A percentile compares a stretch with the other conserved stretches of the same genome.
These are phyloP conservation scores for Ricinus communis DNA, from an alignment of 345 rosid genomes.

Conservation along the genomic window DNA sequence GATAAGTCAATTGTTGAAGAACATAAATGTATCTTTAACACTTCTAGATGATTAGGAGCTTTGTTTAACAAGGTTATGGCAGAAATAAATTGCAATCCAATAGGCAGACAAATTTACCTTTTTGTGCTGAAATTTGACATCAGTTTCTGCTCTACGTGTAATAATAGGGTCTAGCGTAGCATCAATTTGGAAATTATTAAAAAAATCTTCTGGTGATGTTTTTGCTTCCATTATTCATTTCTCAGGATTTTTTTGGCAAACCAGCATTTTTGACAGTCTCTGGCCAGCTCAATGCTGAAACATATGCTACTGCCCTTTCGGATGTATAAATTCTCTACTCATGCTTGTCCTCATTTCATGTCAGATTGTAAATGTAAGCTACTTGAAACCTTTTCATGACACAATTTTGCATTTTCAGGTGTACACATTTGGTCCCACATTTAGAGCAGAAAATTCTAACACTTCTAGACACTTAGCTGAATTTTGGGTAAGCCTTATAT, in stretches of 20 bases:
- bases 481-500: conserved; percentile 70
- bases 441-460: conserved; percentile 96
- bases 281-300: conserved; percentile 98
- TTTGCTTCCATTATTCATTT: conserved; percentile 16
- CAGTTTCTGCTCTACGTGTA: conserved; percentile 1
- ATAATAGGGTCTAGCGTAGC: neutral
- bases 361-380: conserved; percentile 10
- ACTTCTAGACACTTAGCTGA: conserved; percentile 96
- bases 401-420: conserved; percentile 41
- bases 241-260: conserved; percentile 92
- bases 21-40: too few relatives aligned
- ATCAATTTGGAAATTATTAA: conserved; percentile 3
- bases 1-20: neutral
- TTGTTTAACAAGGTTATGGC: neutral
- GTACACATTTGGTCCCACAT: conserved; percentile 97
- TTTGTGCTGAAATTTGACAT: conserved; percentile 9
- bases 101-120: neutral
- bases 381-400: conserved; percentile 4
- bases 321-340: conserved; percentile 52
- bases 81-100: neutral
- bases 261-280: conserved; percentile 97
- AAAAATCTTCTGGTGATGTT: conserved; percentile 9
- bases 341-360: conserved; percentile 11
- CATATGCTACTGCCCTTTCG: conserved; percentile 95
- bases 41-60: neutral